A percentile compares a stretch with the other conserved stretches of the same genome.
Evolutionary conservation across 1,284 basidiomycete species (phyloP).

Genomic region (Leccinum pachyderme): DNA sequence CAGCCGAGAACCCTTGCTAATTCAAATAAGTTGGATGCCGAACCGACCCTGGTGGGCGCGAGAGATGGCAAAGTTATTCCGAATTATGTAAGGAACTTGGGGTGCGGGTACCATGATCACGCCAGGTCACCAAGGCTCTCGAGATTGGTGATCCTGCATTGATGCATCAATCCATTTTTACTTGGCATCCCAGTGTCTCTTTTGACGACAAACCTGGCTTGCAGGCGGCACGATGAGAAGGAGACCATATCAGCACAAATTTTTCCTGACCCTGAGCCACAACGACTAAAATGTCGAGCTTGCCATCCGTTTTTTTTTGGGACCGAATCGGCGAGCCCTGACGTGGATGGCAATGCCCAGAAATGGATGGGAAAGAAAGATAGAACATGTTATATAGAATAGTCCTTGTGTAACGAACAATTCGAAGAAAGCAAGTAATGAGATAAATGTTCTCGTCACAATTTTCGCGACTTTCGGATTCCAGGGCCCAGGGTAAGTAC

Average conservation of each 20-base stretch:
- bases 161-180: neutral
- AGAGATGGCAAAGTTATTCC: neutral
- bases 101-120: neutral
- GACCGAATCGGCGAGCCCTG: neutral
- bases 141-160: conserved; percentile 1
- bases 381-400: conserved; percentile 10
- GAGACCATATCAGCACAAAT: conserved; percentile 22
- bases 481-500: too few relatives aligned
- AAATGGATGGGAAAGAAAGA: conserved; percentile 3
- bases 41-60: conserved; percentile 1
- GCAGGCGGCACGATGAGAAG: conserved; percentile 17
- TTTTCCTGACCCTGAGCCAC: conserved; percentile 10
- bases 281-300: neutral
- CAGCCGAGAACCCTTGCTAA: neutral
- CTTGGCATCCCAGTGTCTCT: neutral
- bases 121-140: conserved; percentile 2
- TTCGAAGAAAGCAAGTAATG: conserved; percentile 19
- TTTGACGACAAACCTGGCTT: conserved; percentile 9
- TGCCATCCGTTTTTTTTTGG: neutral
- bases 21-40: neutral
- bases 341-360: conserved; percentile 8
- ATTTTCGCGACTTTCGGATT: too few relatives aligned
- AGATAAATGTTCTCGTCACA: too few relatives aligned
- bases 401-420: conserved; percentile 9
- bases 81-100: conserved; percentile 1